Evolutionary conservation across 352 stramenopile genomes (phyloP).

Genomic region (Globisporangium megalacanthum): DNA sequence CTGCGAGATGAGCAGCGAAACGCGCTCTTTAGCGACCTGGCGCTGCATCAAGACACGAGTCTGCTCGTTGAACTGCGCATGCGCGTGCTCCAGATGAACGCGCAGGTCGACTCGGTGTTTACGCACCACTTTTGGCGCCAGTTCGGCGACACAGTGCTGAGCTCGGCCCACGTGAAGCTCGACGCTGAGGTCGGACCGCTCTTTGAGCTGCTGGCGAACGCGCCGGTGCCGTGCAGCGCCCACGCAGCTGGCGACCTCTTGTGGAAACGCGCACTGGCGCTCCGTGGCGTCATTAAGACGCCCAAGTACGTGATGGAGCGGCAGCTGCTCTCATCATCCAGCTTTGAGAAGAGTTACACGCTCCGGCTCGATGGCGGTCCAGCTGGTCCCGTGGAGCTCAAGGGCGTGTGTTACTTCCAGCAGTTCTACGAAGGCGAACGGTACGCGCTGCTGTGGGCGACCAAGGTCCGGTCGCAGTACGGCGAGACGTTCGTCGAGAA

Average conservation of each 20-base stretch:
- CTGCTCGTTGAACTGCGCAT: neutral
- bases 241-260: neutral
- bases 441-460: slow-evolving; percentile 2
- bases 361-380: neutral
- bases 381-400: neutral
- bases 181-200: neutral
- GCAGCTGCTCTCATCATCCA: neutral
- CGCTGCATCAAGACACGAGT: neutral
- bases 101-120: neutral
- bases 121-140: neutral
- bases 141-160: neutral
- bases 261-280: slow-evolving; percentile 1
- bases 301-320: slow-evolving; percentile 7
- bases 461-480: neutral
- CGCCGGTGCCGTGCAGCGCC: neutral
- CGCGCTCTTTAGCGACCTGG: neutral
- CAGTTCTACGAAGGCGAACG: neutral
- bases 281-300: neutral
- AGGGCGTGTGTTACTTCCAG: slow-evolving; percentile 4
- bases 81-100: slow-evolving; percentile 1
- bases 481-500: slow-evolving; percentile 4
- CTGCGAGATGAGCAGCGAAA: slow-evolving; percentile 2
- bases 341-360: slow-evolving; percentile 8
- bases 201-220: slow-evolving; percentile 3
- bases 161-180: neutral